phyloP scores from a whole-genome alignment of 148 eudicot genomes.

The Pouteria glomerata region DNA sequence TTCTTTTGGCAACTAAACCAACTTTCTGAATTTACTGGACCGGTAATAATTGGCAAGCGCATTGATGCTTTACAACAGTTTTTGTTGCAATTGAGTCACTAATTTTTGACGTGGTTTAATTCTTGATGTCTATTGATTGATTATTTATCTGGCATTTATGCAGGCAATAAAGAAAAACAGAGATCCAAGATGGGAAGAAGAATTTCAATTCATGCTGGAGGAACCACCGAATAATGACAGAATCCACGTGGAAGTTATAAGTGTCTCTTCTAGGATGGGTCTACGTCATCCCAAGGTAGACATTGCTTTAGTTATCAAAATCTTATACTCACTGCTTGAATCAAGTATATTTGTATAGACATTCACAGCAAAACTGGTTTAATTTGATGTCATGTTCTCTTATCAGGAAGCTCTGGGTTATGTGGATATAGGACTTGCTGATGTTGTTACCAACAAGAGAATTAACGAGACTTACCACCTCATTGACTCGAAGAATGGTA shows the following conservation, averaged over 20 bases:
- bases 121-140: not conserved
- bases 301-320: no score
- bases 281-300: conserved; percentile 6
- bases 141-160: not conserved
- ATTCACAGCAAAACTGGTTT: no score
- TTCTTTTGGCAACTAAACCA: no score
- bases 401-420: conserved; percentile 24
- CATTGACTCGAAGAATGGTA: conserved; percentile 38
- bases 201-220: conserved; percentile 44
- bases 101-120: not conserved
- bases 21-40: not conserved
- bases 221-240: conserved; percentile 45
- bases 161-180: conserved; percentile 52
- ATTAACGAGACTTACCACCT: conserved; percentile 36
- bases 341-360: no score
- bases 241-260: conserved; percentile 42
- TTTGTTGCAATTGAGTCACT: not conserved
- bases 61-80: not conserved
- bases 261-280: conserved; percentile 39
- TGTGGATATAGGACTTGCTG: conserved; percentile 29
- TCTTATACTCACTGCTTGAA: no score
- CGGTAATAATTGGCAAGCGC: not conserved
- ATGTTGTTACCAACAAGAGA: conserved; percentile 35
- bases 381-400: not conserved
- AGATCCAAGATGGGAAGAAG: conserved; percentile 58